phyloP scores from a whole-genome alignment of 2,329 filamentous ascomycete species.

The Cladosporium sp. region DNA sequence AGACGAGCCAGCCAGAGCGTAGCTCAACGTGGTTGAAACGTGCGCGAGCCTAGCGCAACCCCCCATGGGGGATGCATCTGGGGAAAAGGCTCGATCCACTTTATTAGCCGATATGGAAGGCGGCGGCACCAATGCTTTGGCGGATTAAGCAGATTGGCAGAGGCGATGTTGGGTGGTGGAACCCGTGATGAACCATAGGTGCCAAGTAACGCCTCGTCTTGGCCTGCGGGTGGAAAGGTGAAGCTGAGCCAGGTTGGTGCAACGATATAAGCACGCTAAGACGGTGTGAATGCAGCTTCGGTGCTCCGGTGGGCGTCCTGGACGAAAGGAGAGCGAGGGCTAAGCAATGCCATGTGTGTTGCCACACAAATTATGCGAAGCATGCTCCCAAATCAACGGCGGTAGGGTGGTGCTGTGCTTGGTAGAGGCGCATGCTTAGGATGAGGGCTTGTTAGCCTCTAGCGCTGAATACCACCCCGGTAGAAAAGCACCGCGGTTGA shows the following conservation, averaged over 20 bases:
- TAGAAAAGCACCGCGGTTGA: conserved; percentile 8
- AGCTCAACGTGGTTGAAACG: conserved; percentile 9
- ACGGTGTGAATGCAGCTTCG: conserved; percentile 14
- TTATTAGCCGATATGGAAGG: conserved; percentile 17
- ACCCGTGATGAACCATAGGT: conserved; percentile 4
- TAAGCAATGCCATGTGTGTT: conserved; percentile 18
- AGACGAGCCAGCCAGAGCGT: not conserved
- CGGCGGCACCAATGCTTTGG: conserved; percentile 12
- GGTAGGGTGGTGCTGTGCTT: not conserved
- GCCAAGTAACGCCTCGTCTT: conserved; percentile 20
- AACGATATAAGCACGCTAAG: conserved; percentile 21
- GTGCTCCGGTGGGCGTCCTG: conserved; percentile 16
- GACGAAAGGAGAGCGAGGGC: conserved; percentile 12
- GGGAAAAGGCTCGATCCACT: conserved; percentile 4
- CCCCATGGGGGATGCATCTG: conserved; percentile 17
- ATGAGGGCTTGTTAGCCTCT: not conserved
- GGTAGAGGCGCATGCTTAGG: conserved; percentile 6
- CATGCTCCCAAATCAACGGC: not conserved
- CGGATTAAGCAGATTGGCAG: conserved; percentile 16
- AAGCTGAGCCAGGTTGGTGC: not conserved
- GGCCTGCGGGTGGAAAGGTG: not conserved
- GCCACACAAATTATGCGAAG: not conserved
- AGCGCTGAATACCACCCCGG: not conserved
- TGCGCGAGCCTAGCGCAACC: conserved; percentile 2
- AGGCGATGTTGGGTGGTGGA: not conserved